A percentile compares a stretch with the other conserved stretches of the same genome.
phyloP scores from a whole-genome alignment of 23 red algal species.

The Agarophyton chilense region DNA sequence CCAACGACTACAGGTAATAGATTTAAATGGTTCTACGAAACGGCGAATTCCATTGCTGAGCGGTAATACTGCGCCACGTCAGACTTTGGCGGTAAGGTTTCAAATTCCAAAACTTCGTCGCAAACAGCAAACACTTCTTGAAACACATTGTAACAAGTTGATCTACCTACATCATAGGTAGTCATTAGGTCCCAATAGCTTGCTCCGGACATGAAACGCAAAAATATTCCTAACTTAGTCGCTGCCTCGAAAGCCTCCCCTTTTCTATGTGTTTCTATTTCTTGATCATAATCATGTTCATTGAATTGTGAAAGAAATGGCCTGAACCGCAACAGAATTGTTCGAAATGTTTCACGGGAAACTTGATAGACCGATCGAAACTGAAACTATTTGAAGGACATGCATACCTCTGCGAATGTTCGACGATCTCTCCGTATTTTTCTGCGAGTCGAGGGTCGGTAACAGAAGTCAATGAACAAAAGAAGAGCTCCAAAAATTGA shows the following conservation, averaged over 20 bases:
- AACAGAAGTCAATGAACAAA: no score
- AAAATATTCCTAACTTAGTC: no score
- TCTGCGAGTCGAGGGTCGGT: no score
- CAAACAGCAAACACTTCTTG: no score
- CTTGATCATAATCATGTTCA: no score
- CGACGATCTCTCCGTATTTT: no score
- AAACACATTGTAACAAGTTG: conserved; percentile 16
- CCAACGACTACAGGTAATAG: neutral
- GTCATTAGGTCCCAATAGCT: conserved; percentile 1
- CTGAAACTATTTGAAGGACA: neutral
- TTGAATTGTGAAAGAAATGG: no score
- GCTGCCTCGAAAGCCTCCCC: no score
- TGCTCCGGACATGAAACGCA: neutral
- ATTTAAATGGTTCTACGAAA: neutral
- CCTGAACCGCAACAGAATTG: neutral
- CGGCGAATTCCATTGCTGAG: neutral
- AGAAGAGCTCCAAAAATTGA: no score
- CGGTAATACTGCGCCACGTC: neutral
- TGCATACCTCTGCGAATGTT: neutral
- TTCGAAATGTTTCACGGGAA: neutral
- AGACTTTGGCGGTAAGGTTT: neutral
- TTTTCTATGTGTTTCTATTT: no score
- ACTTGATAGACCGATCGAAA: neutral
- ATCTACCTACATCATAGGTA: neutral
- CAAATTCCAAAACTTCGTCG: neutral